phyloP scores from a whole-genome alignment of 768 basidiomycete species.

The Imleria badia region DNA sequence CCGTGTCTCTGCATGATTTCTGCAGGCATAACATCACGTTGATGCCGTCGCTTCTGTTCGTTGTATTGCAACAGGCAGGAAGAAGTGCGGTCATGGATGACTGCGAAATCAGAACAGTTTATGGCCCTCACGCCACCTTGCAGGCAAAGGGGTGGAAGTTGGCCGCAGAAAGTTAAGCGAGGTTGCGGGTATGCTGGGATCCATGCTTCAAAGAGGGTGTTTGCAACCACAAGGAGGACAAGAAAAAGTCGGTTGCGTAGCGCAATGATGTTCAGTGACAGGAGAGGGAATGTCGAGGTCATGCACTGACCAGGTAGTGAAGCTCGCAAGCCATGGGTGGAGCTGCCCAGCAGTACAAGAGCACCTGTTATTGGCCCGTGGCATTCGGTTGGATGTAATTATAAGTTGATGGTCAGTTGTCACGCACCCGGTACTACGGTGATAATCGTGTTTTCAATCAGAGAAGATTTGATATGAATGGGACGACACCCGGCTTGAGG shows the following conservation, averaged over 20 bases:
- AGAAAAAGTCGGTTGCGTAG: conserved; percentile 1
- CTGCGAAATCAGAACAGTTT: conserved; percentile 27
- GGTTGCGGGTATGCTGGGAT: conserved; percentile 18
- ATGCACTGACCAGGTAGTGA: conserved; percentile 4
- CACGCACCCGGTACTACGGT: conserved; percentile 13
- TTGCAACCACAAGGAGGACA: conserved; percentile 14
- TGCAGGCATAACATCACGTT: conserved; percentile 28
- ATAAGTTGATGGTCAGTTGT: conserved; percentile 6
- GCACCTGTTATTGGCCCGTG: conserved; percentile 3
- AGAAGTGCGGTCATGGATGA: conserved; percentile 18
- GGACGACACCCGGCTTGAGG: conserved; percentile 9
- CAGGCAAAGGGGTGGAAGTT: conserved; percentile 27
- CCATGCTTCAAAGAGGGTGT: conserved; percentile 19
- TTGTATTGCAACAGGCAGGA: conserved; percentile 26
- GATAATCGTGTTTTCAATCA: conserved; percentile 19
- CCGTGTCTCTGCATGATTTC: conserved; percentile 21
- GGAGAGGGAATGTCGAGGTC: conserved; percentile 11
- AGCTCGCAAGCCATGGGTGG: conserved; percentile 1
- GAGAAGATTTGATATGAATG: conserved; percentile 19
- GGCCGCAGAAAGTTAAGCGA: conserved; percentile 29
- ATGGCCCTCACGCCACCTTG: conserved; percentile 24
- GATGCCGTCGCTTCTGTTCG: conserved; percentile 27
- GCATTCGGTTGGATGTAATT: conserved; percentile 2
- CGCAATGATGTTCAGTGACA: conserved; percentile 9
- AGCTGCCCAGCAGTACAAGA: not conserved